Percentiles rank a stretch among this genome's conserved stretches.
phyloP scores from a whole-genome alignment of 176 grass and related monocot genomes.

The Poa annua region DNA sequence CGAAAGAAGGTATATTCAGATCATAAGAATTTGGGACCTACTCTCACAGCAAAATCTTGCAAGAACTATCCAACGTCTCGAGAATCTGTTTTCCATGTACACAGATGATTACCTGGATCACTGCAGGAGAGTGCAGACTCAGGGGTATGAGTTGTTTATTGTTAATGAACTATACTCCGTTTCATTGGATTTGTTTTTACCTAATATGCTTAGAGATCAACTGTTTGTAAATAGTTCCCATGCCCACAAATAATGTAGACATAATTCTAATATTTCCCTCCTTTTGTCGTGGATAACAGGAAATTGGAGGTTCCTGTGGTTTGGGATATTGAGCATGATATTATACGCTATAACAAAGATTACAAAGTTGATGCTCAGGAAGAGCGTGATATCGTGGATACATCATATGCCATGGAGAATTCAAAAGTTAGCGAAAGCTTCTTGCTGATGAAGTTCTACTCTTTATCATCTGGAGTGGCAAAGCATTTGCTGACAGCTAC shows the following conservation, averaged over 20 bases:
- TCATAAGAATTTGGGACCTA: constrained; percentile 77
- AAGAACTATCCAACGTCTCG: constrained; percentile 52
- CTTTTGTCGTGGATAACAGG: constrained; percentile 46
- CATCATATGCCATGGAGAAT: constrained; percentile 53
- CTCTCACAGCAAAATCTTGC: constrained; percentile 50
- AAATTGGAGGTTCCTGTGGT: constrained; percentile 62
- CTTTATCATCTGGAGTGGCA: constrained; percentile 68
- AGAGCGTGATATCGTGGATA: constrained; percentile 35
- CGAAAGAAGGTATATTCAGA: constrained; percentile 51
- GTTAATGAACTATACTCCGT: neutral
- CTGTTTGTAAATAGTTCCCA: neutral
- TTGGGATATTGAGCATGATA: constrained; percentile 57
- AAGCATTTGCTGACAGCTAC: constrained; percentile 74
- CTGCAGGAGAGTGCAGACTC: constrained; percentile 49
- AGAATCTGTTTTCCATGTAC: constrained; percentile 82
- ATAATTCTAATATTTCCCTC: neutral
- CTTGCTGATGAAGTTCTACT: constrained; percentile 89
- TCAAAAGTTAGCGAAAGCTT: constrained; percentile 86
- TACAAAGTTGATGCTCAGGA: constrained; percentile 16
- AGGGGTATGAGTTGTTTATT: constrained; percentile 53
- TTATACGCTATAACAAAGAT: constrained; percentile 55
- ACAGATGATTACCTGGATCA: constrained; percentile 63
- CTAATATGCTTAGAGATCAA: neutral
- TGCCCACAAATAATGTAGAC: constrained; percentile 6
- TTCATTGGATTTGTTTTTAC: neutral